These are phyloP conservation scores for Metschnikowia amazonensis DNA, from an alignment of 805 yeast genomes.

Conservation along the genomic window DNA sequence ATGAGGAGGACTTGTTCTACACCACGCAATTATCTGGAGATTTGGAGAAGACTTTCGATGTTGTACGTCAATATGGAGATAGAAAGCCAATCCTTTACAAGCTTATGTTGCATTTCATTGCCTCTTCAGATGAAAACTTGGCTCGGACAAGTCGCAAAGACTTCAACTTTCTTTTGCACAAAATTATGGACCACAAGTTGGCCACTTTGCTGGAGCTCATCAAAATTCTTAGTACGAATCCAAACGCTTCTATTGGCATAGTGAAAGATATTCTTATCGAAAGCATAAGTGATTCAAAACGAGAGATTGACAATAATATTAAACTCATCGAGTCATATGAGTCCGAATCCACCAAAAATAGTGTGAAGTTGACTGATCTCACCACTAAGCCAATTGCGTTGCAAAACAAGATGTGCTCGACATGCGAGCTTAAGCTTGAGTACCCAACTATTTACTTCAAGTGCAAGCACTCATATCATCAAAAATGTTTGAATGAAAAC, in stretches of 20 bases:
- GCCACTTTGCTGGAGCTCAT: conserved; percentile 75
- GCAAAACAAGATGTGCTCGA: conserved; percentile 60
- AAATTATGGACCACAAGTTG: conserved; percentile 48
- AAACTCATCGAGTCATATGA: conserved; percentile 66
- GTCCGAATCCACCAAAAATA: conserved; percentile 56
- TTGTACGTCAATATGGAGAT: conserved; percentile 58
- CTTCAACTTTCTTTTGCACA: conserved; percentile 47
- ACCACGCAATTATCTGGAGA: conserved; percentile 58
- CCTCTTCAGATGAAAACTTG: conserved; percentile 51
- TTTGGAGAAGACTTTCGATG: conserved; percentile 50
- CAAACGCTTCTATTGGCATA: conserved; percentile 65
- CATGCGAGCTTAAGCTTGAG: conserved; percentile 64
- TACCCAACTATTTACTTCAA: conserved; percentile 79
- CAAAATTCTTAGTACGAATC: conserved; percentile 59
- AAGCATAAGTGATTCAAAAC: conserved; percentile 53
- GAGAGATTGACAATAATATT: conserved; percentile 65
- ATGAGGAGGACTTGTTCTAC: conserved; percentile 55
- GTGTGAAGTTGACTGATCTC: conserved; percentile 50
- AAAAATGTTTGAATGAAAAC: conserved; percentile 63
- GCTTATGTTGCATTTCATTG: conserved; percentile 58
- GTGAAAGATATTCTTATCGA: conserved; percentile 65
- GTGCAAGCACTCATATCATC: conserved; percentile 85
- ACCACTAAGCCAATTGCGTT: conserved; percentile 46
- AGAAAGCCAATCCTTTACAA: conserved; percentile 62
- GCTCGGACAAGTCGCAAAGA: conserved; percentile 49